Base-by-base conservation (phyloP, 768 basidiomycete species). In the Russula olivacea region DNA sequence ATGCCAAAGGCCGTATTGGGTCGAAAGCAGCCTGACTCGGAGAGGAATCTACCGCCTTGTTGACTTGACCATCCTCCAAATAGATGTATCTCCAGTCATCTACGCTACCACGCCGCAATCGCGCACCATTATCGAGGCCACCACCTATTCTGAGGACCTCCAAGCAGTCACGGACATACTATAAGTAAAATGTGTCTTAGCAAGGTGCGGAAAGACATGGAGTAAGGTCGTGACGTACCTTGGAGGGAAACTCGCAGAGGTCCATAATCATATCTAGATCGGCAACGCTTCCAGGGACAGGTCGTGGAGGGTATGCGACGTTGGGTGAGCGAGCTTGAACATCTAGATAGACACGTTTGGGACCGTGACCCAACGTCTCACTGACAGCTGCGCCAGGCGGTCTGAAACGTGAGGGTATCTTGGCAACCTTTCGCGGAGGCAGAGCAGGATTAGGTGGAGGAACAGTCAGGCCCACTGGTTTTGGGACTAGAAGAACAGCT, bases 121-220 rank as follows among this genome's bases (percentile, higher is more conserved):
- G 82, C 48, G 84, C 84, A 15, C 85, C 88, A 55, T 88, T 87
- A 71, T 99, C 95, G 50, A 98, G 80, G 17, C 92, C 89, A 8
- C 82, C 91, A 3, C 95, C 96, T 14, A 94, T 77, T n/a, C 96
- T 84, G 30, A 99, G 81, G 50, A 96, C 87, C 74, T 98, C 95
- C 45, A 99, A 79, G 70, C 97, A 99, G 72, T 98, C 97, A 45
- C 96, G 86, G n/a, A 98, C 96, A 76, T 91, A 95, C 91, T 97
- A 71, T 32, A 55, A 53, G 38, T 55, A 45, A 43, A 59, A 59
- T 30, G 47, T 23, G 3, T 38, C 11, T 52, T 41, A 55, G 45
- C 19, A 30, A 52, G 28, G 15, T 25, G 25, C 14, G 40, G 67
- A 28, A 49, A 3, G 12, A 28, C 7, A 28, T 28, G 32, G 47